Base-by-base conservation (phyloP, 441 rosid species). In the Populus hybrid region DNA sequence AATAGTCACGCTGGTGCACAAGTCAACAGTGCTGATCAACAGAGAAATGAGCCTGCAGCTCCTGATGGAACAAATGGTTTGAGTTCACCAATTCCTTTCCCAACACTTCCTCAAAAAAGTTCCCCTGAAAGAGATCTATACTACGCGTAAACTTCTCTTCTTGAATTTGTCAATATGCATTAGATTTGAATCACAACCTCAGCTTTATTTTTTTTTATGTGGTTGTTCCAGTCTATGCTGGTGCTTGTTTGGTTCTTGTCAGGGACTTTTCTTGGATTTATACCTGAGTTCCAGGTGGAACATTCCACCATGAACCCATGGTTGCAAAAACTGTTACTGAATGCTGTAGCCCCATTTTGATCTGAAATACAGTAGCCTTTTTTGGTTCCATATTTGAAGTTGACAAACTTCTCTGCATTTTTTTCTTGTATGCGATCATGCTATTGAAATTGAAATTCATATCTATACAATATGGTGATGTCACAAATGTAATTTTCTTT, bases 71-170 rank as follows among this genome's bases (percentile, higher is more conserved):
- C 72, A 80, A 82, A 80, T 14, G 74, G 68, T 82, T 79, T 76
- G 59, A 88, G 93, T 79, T 84, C 87, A 38, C 95, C 97, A n/a
- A 91, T 90, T 78, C 88, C 87, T 75, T 84, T 91, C 79, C 94
- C 93, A 66, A 82, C 85, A 75, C 73, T 68, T 80, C 78, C 79
- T 77, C 71, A 23, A 75, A 84, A 66, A 74, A 78, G 81, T 82
- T 90, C 86, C 76, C 79, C 87, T 14, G 91, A 88, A 69, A 84
- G 82, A 80, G 97, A 89, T 67, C 79, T 89, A 32, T 93, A 88
- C 82, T 93, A 90, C 81, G 81, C 72, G 98, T 91, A 90, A 85
- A 68, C 81, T 53, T 66, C 70, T 75, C 46, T n/a, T 70, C 76
- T 42, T 34, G 24, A 46, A 18, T 71, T 21, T 65, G 26, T 50